Base-by-base conservation (phyloP, 192 early-diverging fungal species). In the Chytriomyces confervae region DNA sequence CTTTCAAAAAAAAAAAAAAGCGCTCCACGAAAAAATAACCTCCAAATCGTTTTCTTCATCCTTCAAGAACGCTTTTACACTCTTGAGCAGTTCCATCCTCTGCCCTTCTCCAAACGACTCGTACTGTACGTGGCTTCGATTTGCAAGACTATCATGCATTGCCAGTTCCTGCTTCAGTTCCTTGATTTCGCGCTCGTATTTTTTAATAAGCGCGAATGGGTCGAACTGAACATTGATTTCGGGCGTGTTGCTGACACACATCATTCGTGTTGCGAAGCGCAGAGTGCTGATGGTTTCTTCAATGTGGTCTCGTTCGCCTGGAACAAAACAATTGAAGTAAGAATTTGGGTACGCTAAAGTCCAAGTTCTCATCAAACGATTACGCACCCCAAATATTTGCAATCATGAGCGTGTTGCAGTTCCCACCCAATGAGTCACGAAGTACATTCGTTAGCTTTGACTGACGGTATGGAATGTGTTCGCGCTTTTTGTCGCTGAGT, bases 251-350 rank as follows among this genome's bases (percentile, higher is more conserved):
- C 82, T 66, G 2, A 91, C 90, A 69, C 90, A 91, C 87, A 89
- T 90, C 90, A 91, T 91, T 13, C 90, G 75, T 7, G 89, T 91
- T 5, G 88, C 89, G 75, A 91, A 91, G 7, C 90, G 78, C 13
- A 91, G 83, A 6, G 90, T 91, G 11, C 84, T 86, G 20, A 91
- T 90, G 13, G 90, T 91, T 88, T 91, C 90, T 79, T 91, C 90
- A 20, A 90, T 85, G 72, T 89, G 83, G 8, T 83, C 79, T 6
- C 57, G 48, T 75, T 84, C 81, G 63, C 84, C 84, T 84, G 80
- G 20, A 18, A 48, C 36, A 72, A 60, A 27, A 27, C 24, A 23
- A 7, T 27, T 27, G 24, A 27, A 36, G 36, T 36, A 4, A 36
- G 36, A 36, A 36, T 1, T 36, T 36, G 36, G 36, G 2, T 36